Evolutionary conservation across 2,329 filamentous ascomycete species (phyloP).

Genomic region (Orbilia brochopaga): DNA sequence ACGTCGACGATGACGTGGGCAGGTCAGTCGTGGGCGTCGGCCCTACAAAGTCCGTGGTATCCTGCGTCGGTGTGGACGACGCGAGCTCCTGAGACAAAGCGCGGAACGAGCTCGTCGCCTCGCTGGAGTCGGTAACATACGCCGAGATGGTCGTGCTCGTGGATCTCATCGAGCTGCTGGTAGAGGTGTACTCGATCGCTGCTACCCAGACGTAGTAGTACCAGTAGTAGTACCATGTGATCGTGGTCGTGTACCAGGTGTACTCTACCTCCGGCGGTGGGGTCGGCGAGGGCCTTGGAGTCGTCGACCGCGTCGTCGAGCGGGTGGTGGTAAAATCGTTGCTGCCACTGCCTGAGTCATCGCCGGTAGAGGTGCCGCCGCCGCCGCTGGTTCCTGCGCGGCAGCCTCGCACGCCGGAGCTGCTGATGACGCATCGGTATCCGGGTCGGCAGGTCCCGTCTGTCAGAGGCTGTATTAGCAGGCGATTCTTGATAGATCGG

Average conservation of each 20-base stretch:
- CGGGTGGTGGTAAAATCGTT: neutral
- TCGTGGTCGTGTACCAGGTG: slow-evolving; percentile 42
- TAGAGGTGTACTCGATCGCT: slow-evolving; percentile 33
- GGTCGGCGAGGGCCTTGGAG: slow-evolving; percentile 8
- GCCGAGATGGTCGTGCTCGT: slow-evolving; percentile 32
- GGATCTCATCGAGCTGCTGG: slow-evolving; percentile 20
- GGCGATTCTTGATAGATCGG: neutral
- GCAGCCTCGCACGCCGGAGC: slow-evolving; percentile 40
- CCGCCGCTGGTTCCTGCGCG: slow-evolving; percentile 26
- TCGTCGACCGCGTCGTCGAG: too few species aligned
- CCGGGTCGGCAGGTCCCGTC: slow-evolving; percentile 44
- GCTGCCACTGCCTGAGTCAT: slow-evolving; percentile 16
- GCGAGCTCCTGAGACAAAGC: slow-evolving; percentile 18
- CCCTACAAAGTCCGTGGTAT: slow-evolving; percentile 27
- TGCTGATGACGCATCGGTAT: slow-evolving; percentile 46
- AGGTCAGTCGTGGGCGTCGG: slow-evolving; percentile 26
- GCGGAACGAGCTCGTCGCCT: slow-evolving; percentile 25
- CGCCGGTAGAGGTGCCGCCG: slow-evolving; percentile 32
- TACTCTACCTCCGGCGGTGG: slow-evolving; percentile 18
- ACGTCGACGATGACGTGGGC: neutral
- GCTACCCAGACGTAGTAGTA: slow-evolving; percentile 47
- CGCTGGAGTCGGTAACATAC: slow-evolving; percentile 15
- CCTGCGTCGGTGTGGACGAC: slow-evolving; percentile 33
- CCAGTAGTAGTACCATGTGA: slow-evolving; percentile 48
- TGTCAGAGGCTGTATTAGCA: slow-evolving; percentile 10